Evolutionary conservation across 164 flowering plant species (phyloP).

Genomic region (Magnolia changhungtana): DNA sequence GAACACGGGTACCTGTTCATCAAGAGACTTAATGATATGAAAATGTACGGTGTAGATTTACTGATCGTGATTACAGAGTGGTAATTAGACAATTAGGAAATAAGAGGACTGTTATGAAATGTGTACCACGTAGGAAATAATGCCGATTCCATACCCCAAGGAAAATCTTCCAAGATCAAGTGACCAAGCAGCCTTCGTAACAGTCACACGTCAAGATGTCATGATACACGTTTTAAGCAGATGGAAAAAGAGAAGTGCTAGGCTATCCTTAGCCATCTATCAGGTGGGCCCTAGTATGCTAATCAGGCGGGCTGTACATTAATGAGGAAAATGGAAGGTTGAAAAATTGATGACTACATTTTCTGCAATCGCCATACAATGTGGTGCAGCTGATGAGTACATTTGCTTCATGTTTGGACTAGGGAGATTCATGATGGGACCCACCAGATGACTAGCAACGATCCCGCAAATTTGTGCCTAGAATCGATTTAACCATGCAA

Average conservation of each 20-base stretch:
- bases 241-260: too few relatives aligned
- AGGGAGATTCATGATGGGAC: not conserved
- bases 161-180: slow-evolving; percentile 67
- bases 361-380: too few relatives aligned
- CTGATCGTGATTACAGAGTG: not conserved
- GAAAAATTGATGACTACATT: too few relatives aligned
- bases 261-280: too few relatives aligned
- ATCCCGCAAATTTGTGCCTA: not conserved
- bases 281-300: too few relatives aligned
- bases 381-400: too few relatives aligned
- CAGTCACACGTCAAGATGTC: not conserved
- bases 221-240: not conserved
- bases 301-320: too few relatives aligned
- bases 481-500: too few relatives aligned
- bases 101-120: not conserved
- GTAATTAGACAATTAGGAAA: not conserved
- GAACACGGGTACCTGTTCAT: slow-evolving; percentile 63
- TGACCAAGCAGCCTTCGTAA: slow-evolving; percentile 39
- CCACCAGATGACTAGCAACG: not conserved
- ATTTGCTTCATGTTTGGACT: too few relatives aligned
- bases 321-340: too few relatives aligned
- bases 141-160: slow-evolving; percentile 75
- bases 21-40: not conserved
- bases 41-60: not conserved
- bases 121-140: slow-evolving; percentile 71